A percentile compares a stretch with the other conserved stretches of the same genome.
phyloP scores from a whole-genome alignment of 768 basidiomycete genomes.

The Vararia minispora region DNA sequence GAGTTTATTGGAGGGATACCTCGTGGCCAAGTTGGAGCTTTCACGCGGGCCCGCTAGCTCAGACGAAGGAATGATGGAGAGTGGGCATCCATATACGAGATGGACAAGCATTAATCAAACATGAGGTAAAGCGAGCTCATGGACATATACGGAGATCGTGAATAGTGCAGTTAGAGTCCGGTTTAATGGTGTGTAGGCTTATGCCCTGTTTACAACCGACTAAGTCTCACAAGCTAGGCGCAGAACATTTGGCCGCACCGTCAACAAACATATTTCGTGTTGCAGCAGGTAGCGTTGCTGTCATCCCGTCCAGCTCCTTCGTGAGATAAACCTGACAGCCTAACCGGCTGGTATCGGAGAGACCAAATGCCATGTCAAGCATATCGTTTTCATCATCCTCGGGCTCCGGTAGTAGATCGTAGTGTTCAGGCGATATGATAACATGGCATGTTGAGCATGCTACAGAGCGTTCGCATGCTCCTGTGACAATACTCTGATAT shows the following conservation, averaged over 20 bases:
- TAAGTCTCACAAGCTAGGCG: not conserved
- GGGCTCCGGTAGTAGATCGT: slow-evolving; percentile 83
- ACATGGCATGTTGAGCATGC: slow-evolving; percentile 98
- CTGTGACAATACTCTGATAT: slow-evolving; percentile 26
- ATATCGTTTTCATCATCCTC: slow-evolving; percentile 98
- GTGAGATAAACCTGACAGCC: slow-evolving; percentile 76
- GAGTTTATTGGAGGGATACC: too few species aligned
- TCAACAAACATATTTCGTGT: slow-evolving; percentile 98
- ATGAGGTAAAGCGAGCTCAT: too few species aligned
- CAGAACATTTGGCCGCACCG: slow-evolving; percentile 32
- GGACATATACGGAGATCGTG: too few species aligned
- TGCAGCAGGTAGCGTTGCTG: slow-evolving; percentile 76
- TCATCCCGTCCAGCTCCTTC: slow-evolving; percentile 75
- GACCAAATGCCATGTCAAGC: slow-evolving; percentile 95
- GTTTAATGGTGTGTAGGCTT: slow-evolving; percentile 39
- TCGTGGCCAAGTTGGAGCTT: too few species aligned
- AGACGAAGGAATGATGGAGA: too few species aligned
- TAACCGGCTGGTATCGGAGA: slow-evolving; percentile 84
- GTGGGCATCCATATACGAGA: too few species aligned
- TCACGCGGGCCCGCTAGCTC: too few species aligned
- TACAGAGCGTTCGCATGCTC: slow-evolving; percentile 93
- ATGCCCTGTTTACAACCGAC: slow-evolving; percentile 24
- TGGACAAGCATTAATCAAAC: too few species aligned
- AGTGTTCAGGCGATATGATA: slow-evolving; percentile 70
- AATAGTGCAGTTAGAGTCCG: not conserved